Evolutionary conservation across 2,329 filamentous ascomycete species (phyloP), one percentile per base, ranked within the genome.

Genomic region (Phyllachora maydis): DNA sequence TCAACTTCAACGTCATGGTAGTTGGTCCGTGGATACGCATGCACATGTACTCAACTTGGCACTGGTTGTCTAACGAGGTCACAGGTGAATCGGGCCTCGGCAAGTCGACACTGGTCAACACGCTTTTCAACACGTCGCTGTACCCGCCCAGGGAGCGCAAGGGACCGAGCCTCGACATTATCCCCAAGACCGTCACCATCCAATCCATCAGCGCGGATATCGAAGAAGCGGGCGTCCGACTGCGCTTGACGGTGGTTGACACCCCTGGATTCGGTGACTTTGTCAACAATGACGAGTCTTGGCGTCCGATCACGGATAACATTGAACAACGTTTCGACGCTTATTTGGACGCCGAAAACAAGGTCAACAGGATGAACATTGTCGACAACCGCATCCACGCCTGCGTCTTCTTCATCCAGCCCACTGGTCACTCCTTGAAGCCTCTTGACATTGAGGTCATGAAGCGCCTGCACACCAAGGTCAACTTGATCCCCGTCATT

Each of bases 1-100:
- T 98, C 69, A 98, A 95, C 68, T 98, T 98, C 66, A 98, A 98
- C 49, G 88, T 98, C 39, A 98, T 98, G 88, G 88, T 98, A 54
- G 88, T 98, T 55, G 88, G 88, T 95, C 64, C 46, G 83, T 45
- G 7, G 9, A 17, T 6, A 17, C 16, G 6, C 6, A 17, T 17
- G 16, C 6, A 17, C 16, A 9, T 17, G 6, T 6, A 9, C 16
- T 17, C 6, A 17, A 6, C 16, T 17, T 9, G 16, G 9, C 6
- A 17, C 9, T 9, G 16, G 6, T 6, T 17, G 16, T n/a, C n/a
- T n/a, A n/a, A n/a, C n/a, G n/a, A n/a, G n/a, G n/a, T n/a, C n/a
- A n/a, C 37, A 95, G 88, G 88, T 67, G 88, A 98, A 72, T 98
- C 88, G 47, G 88, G 88, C 37, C 70, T 98, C 38, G 88, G 88